A percentile compares a stretch with the other conserved stretches of the same genome.
These are phyloP conservation scores for Penicillium palitans DNA, from an alignment of 2,329 filamentous ascomycete species.

Conservation along the genomic window DNA sequence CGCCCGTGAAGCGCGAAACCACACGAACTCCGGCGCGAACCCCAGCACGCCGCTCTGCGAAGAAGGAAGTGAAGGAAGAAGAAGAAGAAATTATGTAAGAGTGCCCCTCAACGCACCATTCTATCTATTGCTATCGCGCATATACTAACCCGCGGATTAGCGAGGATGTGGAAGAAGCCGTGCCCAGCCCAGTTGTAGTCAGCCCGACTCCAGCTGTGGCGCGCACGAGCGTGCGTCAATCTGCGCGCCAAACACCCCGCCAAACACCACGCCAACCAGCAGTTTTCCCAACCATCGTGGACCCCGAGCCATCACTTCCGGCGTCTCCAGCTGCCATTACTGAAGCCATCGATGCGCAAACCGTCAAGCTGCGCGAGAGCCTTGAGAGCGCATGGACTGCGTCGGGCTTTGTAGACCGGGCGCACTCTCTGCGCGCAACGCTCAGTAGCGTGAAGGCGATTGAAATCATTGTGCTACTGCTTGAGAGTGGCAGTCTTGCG, in stretches of 20 bases:
- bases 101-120: conserved; percentile 18
- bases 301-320: conserved; percentile 26
- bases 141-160: conserved; percentile 13
- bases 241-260: conserved; percentile 1
- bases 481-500: conserved; percentile 72
- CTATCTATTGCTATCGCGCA: conserved; percentile 16
- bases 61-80: conserved; percentile 43
- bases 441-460: conserved; percentile 70
- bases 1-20: conserved; percentile 53
- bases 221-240: conserved; percentile 1
- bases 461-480: conserved; percentile 64
- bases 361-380: conserved; percentile 38
- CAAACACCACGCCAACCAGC: not conserved
- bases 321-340: conserved; percentile 53
- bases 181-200: not conserved
- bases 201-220: conserved; percentile 2
- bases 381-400: conserved; percentile 38
- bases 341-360: conserved; percentile 71
- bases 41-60: conserved; percentile 27
- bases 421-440: conserved; percentile 64
- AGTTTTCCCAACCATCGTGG: not conserved
- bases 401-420: conserved; percentile 47
- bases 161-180: not conserved
- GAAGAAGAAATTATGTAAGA: conserved; percentile 44
- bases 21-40: conserved; percentile 36